Percentiles rank a stretch among this genome's conserved stretches.
These are phyloP conservation scores for Verticillium nonalfalfae DNA, from an alignment of 2,329 filamentous ascomycete genomes.

Conservation along the genomic window DNA sequence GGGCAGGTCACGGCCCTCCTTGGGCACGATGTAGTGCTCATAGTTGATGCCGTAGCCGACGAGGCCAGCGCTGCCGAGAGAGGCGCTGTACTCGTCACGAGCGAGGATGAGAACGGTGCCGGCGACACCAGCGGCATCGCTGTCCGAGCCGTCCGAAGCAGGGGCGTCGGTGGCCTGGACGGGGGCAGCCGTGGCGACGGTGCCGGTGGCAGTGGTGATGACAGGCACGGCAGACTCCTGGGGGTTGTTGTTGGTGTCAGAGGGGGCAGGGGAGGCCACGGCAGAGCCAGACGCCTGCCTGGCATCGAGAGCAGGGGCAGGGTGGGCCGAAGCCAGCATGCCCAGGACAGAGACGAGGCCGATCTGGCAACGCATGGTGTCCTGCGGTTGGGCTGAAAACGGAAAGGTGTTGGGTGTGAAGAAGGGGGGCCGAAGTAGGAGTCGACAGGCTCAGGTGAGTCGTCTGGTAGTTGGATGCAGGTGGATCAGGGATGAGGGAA, in stretches of 20 bases:
- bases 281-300: neutral
- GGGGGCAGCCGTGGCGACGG: neutral
- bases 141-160: neutral
- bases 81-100: slow-evolving; percentile 39
- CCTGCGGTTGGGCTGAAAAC: neutral
- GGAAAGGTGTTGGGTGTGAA: neutral
- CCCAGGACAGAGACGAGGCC: neutral
- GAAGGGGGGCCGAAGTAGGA: neutral
- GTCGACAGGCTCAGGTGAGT: neutral
- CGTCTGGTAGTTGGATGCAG: neutral
- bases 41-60: slow-evolving; percentile 57
- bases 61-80: slow-evolving; percentile 44
- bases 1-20: slow-evolving; percentile 43
- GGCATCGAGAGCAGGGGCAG: neutral
- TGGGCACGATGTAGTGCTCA: slow-evolving; percentile 46
- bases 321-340: neutral
- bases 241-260: slow-evolving; percentile 1
- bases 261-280: slow-evolving; percentile 2
- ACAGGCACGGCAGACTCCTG: neutral
- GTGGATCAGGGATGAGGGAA: neutral
- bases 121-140: neutral
- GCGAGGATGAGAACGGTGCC: slow-evolving; percentile 46
- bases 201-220: neutral
- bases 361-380: slow-evolving; percentile 2
- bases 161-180: neutral